Evolutionary conservation across 352 stramenopile genomes (phyloP), one percentile per base, ranked within the genome.

Genomic region (Pythium vanterpoolii): DNA sequence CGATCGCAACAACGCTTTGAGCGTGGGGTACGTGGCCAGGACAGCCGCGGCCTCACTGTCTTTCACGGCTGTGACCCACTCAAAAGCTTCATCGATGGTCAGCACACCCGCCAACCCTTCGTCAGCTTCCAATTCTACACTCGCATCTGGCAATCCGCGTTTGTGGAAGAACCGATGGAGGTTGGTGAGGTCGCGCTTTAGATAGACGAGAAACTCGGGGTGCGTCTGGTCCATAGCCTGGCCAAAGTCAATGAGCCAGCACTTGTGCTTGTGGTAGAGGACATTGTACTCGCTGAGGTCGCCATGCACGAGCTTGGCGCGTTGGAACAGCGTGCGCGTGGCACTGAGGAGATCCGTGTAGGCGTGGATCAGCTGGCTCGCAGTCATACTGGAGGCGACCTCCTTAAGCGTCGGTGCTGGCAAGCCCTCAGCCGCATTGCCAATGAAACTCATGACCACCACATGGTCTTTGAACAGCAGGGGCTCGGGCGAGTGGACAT

Each of bases 171-270:
- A 98, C 18, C 73, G 60, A 28, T 74, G 72, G 18, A 97, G 68
- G 8, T 80, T 89, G 16, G 70, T 61, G 19, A 97, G 60, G 69
- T 98, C 91, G 24, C 89, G 77, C 27, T 63, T 54, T 16, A 98
- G 47, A 5, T 88, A 78, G 42, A 77, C 72, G 43, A 79, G 58
- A 8, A 80, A 83, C 31, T 82, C 66, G 1, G 87, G 87, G 48
- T 97, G 91, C 3, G 74, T 83, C 5, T 72, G 62, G 62, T 97
- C 87, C 26, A 96, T 82, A 8, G 88, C 79, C 63, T 98, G 91
- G 1, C 86, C 88, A 77, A 98, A 96, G 65, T 98, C 91, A 64
- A 98, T 97, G 13, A 98, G 84, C 86, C 64, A 97, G 60, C 71
- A 74, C 51, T 66, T 78, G 42, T 78, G 76, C 66, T 77, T 83